A percentile compares a stretch with the other conserved stretches of the same genome.
These are phyloP conservation scores for Alisma plantagoaquatica DNA, from an alignment of 106 monocot genomes.

Conservation along the genomic window DNA sequence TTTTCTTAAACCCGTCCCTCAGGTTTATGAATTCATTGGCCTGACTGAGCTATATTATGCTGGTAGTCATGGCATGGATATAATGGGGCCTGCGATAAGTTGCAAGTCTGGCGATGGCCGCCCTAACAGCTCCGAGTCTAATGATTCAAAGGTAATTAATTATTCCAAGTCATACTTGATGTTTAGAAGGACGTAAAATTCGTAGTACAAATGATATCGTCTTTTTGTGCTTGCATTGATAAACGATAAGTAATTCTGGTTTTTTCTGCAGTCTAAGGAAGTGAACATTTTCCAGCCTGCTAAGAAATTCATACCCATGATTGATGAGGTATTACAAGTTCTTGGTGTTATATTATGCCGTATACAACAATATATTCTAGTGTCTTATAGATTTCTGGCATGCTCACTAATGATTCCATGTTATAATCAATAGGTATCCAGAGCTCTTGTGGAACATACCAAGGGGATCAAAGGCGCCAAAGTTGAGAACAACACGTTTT, in stretches of 20 bases:
- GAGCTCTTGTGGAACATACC: conserved; percentile 34
- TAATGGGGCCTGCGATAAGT: conserved; percentile 52
- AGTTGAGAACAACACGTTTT: conserved; percentile 72
- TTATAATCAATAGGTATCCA: conserved; percentile 21
- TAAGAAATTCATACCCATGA: conserved; percentile 65
- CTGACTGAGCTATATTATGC: conserved; percentile 78
- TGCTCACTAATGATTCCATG: too few relatives aligned
- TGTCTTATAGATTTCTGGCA: too few relatives aligned
- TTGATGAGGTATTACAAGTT: conserved; percentile 72
- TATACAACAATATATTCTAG: too few relatives aligned
- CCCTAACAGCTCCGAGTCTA: conserved; percentile 41
- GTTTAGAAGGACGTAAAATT: too few relatives aligned
- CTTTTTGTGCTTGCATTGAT: too few relatives aligned
- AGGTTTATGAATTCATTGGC: conserved; percentile 78
- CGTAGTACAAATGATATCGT: too few relatives aligned
- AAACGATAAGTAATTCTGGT: too few relatives aligned
- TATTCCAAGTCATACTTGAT: too few relatives aligned
- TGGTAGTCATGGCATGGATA: conserved; percentile 98
- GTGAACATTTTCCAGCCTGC: conserved; percentile 75
- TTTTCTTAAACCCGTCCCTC: conserved; percentile 3
- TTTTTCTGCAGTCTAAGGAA: conserved; percentile 39
- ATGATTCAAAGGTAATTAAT: conserved; percentile 42
- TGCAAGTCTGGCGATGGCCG: conserved; percentile 12
- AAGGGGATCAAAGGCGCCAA: conserved; percentile 49
- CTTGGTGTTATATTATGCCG: too few relatives aligned